These are phyloP conservation scores for Tardiomyces digboiensis DNA, from an alignment of 1,139 yeast genomes.

Conservation along the genomic window DNA sequence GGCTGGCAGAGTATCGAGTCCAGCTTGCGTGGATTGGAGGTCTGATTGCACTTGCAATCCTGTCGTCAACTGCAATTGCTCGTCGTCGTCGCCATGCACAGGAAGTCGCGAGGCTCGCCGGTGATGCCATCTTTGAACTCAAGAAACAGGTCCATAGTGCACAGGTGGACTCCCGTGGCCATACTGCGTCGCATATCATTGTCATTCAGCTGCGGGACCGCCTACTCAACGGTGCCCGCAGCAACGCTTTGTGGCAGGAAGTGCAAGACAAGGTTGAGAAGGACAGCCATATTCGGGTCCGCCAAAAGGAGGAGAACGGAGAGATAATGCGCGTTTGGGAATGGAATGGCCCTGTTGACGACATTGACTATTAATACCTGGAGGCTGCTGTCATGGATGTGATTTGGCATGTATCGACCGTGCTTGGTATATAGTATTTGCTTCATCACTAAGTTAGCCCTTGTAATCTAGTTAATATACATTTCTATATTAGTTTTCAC, in stretches of 20 bases:
- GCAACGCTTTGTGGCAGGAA: slow-evolving; percentile 50
- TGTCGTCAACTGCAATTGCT: slow-evolving; percentile 4
- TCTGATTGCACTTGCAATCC: slow-evolving; percentile 3
- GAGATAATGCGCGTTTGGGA: slow-evolving; percentile 88
- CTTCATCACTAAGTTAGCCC: no score
- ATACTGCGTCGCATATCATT: slow-evolving; percentile 45
- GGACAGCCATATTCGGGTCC: slow-evolving; percentile 51
- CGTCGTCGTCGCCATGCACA: slow-evolving; percentile 7
- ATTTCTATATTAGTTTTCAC: no score
- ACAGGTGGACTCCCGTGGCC: slow-evolving; percentile 26
- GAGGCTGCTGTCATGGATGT: no score
- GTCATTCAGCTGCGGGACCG: slow-evolving; percentile 72
- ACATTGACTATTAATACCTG: not conserved
- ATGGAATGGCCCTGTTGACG: slow-evolving; percentile 45
- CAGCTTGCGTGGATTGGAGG: slow-evolving; percentile 13
- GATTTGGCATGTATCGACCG: no score
- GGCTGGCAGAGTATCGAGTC: slow-evolving; percentile 12
- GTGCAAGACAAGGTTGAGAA: slow-evolving; percentile 53
- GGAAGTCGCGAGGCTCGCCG: slow-evolving; percentile 20
- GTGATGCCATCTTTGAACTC: slow-evolving; percentile 20
- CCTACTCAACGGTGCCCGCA: slow-evolving; percentile 36
- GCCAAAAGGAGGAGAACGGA: slow-evolving; percentile 67
- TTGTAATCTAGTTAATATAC: no score
- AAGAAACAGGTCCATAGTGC: slow-evolving; percentile 29
- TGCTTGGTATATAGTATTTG: no score